Evolutionary conservation across 2,329 filamentous ascomycete genomes (phyloP), one percentile per base, ranked within the genome.

Genomic region (Botrytis sinoallii): DNA sequence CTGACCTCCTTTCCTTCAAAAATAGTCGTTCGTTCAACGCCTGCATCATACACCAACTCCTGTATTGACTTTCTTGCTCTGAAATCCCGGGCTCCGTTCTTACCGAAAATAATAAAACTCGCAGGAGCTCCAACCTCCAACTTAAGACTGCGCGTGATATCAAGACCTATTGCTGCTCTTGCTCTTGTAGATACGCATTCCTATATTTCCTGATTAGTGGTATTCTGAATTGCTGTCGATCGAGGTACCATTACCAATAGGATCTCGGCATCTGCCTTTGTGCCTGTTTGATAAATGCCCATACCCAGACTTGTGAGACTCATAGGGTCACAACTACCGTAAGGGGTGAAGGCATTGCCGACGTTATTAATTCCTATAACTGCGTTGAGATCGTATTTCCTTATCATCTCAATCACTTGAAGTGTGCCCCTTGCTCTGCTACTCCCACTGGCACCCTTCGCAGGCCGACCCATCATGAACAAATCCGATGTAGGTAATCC

Each of bases 281-380:
- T 91, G 0, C 90, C 91, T 2, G 88, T 87, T 75, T 93, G 90
- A 78, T 93, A 93, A 5, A 93, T 79, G 0, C 89, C 90, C 0
- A 92, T 88, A 1, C 88, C 88, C 70, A 90, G 82, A 76, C 86
- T 88, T 32, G 90, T 90, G 61, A 92, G 82, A 59, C 84, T 84
- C 67, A 93, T 79, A 1, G 91, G 91, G 82, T 93, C 91, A 57
- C 87, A 89, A 29, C 84, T 88, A 0, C 91, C 91, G 78, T 90
- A 88, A 0, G 91, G 91, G 10, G 91, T 93, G 77, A 93, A 93
- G 0, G 91, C 90, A 79, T 93, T 93, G 29, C 91, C 91, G 22
- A 93, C 88, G 78, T 93, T 93, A 78, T 93, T 93, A 55, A 92
- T 85, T 2, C 89, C 87, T 8, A 93, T 85, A 22, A 88, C 89